These are phyloP conservation scores for Rosellinia necatrix DNA, from an alignment of 2,329 filamentous ascomycete genomes.

Conservation along the genomic window DNA sequence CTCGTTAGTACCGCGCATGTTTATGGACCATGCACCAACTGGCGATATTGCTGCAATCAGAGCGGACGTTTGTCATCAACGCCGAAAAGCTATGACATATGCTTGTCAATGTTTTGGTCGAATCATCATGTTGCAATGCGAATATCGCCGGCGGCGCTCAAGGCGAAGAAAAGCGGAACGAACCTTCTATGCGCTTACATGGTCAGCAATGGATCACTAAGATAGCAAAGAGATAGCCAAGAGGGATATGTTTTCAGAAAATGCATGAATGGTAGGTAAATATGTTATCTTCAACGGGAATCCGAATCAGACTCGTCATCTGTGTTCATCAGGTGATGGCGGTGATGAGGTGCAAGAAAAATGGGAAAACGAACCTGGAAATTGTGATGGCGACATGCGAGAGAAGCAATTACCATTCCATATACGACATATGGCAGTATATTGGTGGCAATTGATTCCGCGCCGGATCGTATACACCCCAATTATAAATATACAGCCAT, in stretches of 20 bases:
- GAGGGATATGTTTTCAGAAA: conserved; percentile 33
- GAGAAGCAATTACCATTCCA: too few species aligned
- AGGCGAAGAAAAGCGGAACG: conserved; percentile 16
- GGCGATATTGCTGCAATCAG: conserved; percentile 44
- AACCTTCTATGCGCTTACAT: conserved; percentile 16
- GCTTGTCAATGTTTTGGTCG: conserved; percentile 86
- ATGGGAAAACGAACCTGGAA: conserved; percentile 14
- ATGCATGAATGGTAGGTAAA: conserved; percentile 65
- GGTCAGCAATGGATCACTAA: conserved; percentile 18
- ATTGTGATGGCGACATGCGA: background rate
- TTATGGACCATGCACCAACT: background rate
- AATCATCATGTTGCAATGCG: conserved; percentile 71
- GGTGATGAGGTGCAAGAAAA: background rate
- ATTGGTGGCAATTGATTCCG: background rate
- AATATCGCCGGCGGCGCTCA: background rate
- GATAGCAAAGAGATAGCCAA: background rate
- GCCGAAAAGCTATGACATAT: conserved; percentile 86
- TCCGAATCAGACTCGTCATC: conserved; percentile 70
- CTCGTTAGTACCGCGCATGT: conserved; percentile 38
- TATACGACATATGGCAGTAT: background rate
- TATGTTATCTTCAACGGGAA: conserved; percentile 65
- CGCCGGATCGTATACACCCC: background rate
- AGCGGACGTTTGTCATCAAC: conserved; percentile 54
- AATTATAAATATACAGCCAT: background rate
- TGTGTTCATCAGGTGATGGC: conserved; percentile 54